These are phyloP conservation scores for Elsinoe australis DNA, from an alignment of 2,329 filamentous ascomycete genomes.

Conservation along the genomic window DNA sequence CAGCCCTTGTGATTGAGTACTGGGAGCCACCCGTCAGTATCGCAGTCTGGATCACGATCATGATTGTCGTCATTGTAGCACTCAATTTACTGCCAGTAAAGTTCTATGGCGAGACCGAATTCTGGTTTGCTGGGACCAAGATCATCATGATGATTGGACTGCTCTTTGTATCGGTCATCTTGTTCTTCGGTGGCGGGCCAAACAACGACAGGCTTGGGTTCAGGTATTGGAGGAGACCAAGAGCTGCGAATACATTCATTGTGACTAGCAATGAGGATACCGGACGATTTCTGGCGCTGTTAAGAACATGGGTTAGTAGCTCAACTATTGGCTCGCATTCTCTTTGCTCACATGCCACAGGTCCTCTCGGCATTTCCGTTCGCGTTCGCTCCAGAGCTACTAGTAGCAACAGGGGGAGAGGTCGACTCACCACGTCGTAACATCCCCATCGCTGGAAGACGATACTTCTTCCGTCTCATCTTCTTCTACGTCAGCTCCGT, in stretches of 20 bases:
- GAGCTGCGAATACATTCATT: constrained; percentile 44
- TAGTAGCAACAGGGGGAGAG: constrained; percentile 50
- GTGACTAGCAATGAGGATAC: constrained; percentile 34
- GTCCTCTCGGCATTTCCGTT: constrained; percentile 48
- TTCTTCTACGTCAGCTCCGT: constrained; percentile 54
- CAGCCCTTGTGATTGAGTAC: constrained; percentile 31
- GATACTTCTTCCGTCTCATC: constrained; percentile 55
- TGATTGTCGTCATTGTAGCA: constrained; percentile 35
- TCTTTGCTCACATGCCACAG: background rate
- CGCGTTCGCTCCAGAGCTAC: constrained; percentile 48
- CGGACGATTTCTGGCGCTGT: constrained; percentile 46
- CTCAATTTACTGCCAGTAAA: constrained; percentile 44
- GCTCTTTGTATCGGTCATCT: constrained; percentile 46
- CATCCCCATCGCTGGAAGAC: constrained; percentile 51
- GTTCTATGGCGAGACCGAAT: constrained; percentile 47
- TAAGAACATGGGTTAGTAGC: constrained; percentile 37
- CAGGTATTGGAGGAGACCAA: constrained; percentile 44
- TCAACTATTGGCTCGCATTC: too few species aligned
- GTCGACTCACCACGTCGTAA: constrained; percentile 52
- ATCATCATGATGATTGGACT: constrained; percentile 46
- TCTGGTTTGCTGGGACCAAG: constrained; percentile 46
- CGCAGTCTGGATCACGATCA: constrained; percentile 33
- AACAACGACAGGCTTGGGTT: constrained; percentile 45
- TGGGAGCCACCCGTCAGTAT: constrained; percentile 35
- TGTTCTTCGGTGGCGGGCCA: constrained; percentile 52